phyloP scores from a whole-genome alignment of 331 rosid genomes.

The Malus hybrid region DNA sequence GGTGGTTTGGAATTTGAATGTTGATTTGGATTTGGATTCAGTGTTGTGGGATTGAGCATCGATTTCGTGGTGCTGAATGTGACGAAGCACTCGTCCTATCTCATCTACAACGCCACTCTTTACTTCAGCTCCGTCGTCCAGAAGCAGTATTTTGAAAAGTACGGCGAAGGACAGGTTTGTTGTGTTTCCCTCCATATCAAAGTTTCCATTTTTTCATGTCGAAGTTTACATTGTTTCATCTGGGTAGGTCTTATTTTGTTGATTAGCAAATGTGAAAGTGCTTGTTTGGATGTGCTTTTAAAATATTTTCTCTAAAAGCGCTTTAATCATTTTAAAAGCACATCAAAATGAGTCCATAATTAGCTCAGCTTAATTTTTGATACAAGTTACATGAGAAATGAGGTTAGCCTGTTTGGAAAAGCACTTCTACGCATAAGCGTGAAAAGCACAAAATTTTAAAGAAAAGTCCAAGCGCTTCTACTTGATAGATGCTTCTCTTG shows the following conservation, averaged over 20 bases:
- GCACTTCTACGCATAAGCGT: no score
- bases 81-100: slow-evolving; percentile 60
- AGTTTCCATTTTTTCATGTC: background rate
- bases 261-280: no score
- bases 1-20: background rate
- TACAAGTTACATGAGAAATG: no score
- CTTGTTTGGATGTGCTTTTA: no score
- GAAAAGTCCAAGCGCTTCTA: no score
- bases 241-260: no score
- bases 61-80: slow-evolving; percentile 62
- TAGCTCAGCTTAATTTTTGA: no score
- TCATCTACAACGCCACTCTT: slow-evolving; percentile 72
- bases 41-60: slow-evolving; percentile 83
- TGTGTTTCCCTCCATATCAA: background rate
- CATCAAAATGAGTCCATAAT: fast-evolving
- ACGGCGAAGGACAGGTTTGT: slow-evolving; percentile 62
- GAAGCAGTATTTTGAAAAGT: slow-evolving; percentile 57
- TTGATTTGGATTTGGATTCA: slow-evolving; percentile 2
- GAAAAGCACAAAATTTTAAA: no score
- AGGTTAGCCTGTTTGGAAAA: no score
- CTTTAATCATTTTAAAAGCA: no score
- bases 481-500: no score
- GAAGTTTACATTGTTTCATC: background rate
- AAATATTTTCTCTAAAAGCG: no score
- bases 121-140: slow-evolving; percentile 66